Evolutionary conservation across 192 early-diverging fungal species (phyloP).

Genomic region (Podila minutissima): DNA sequence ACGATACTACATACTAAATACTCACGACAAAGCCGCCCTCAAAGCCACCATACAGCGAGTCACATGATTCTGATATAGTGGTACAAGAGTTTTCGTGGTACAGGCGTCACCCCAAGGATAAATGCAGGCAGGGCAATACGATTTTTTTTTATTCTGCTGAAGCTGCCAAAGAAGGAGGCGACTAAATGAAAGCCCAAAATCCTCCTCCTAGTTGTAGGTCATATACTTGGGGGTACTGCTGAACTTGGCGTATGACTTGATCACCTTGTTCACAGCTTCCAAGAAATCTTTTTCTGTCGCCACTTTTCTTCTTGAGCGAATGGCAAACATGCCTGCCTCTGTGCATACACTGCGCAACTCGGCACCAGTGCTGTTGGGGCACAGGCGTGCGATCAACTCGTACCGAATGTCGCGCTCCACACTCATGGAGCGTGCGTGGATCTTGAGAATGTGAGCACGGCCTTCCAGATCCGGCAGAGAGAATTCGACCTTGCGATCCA

Average conservation of each 20-base stretch:
- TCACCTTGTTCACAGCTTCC: conserved; percentile 99
- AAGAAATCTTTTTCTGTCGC: conserved; percentile 99
- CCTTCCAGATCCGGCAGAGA: conserved; percentile 96
- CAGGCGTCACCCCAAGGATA: no score
- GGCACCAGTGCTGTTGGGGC: conserved; percentile 99
- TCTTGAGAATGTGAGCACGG: conserved; percentile 97
- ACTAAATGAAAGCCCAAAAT: background rate
- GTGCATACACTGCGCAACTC: conserved; percentile 99
- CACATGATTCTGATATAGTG: background rate
- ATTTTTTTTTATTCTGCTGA: background rate
- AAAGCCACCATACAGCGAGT: background rate
- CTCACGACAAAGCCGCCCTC: no score
- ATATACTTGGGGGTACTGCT: conserved; percentile 95
- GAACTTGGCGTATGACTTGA: conserved; percentile 99
- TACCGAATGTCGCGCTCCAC: conserved; percentile 99
- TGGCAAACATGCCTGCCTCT: conserved; percentile 99
- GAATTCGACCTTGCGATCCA: conserved; percentile 99
- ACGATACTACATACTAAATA: background rate
- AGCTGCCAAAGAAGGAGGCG: background rate
- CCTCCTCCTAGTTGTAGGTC: conserved; percentile 71
- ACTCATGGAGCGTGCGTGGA: conserved; percentile 98
- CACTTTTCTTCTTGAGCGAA: conserved; percentile 96
- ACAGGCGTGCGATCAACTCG: conserved; percentile 96
- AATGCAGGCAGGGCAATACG: background rate
- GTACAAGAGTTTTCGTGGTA: no score